Evolutionary conservation across 1,139 yeast genomes (phyloP), one percentile per base, ranked within the genome.

Genomic region (Pichia sp.): DNA sequence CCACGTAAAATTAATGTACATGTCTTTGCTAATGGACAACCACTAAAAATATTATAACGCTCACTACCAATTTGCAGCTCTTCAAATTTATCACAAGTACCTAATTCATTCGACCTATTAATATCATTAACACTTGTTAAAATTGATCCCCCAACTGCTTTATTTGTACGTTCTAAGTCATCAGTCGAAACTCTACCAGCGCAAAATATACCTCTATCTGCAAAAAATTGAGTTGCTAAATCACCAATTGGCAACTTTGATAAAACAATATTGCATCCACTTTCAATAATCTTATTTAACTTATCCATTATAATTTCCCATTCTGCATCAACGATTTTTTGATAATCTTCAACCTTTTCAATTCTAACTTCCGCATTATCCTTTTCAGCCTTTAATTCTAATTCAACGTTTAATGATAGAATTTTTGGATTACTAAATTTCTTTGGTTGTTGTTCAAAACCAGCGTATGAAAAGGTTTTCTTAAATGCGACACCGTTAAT

Each of bases 321-420:
- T 71, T 93, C 99, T 29, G 99, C 99, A 71, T 93, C 98, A 41
- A 93, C 99, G 53, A 93, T 86, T 42, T 87, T 91, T 73, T 93
- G 99, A 71, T 95, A 93, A 63, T 93, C 97, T 56, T 83, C 80
- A 50, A 93, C 98, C 67, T 90, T 87, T 63, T 89, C 95, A 50
- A 93, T 95, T 62, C 99, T 81, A 34, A 93, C 98, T 74, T 93
- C 99, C n/a, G 99, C 99, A 67, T 93, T 93, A 70, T 93, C 99
- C 73, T 89, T 91, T 72, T 93, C 99, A 1, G 99, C 98, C 73
- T 93, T 93, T 66, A 93, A 80, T 73, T 93, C 99, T 60, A 93
- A 77, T 69, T 93, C 99, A 42, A 95, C 93, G 67, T 95, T 93
- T 64, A 93, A 76, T 62, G 84, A 83, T 53, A 93, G 74, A 60